Evolutionary conservation across 2,329 filamentous ascomycete species (phyloP).

Genomic region (Aspergillus tubingensis): DNA sequence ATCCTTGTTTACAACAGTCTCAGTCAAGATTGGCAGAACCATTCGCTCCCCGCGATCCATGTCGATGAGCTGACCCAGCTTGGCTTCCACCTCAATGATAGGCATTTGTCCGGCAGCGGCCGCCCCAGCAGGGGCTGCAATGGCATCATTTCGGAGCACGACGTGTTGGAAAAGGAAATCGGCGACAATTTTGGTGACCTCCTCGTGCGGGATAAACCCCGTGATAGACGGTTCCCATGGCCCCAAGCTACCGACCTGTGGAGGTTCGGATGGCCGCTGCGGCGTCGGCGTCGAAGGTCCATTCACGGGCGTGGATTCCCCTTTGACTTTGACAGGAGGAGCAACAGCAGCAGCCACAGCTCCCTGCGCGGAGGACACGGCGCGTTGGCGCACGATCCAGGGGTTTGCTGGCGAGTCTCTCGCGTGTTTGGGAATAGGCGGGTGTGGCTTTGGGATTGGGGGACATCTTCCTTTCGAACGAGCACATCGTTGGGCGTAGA

Average conservation of each 20-base stretch:
- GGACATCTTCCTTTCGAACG: constrained; percentile 46
- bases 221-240: constrained; percentile 64
- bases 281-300: constrained; percentile 25
- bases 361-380: constrained; percentile 18
- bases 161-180: constrained; percentile 78
- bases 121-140: constrained; percentile 53
- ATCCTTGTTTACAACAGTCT: constrained; percentile 67
- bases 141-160: constrained; percentile 64
- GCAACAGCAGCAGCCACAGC: constrained; percentile 21
- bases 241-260: constrained; percentile 34
- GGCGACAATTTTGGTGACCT: constrained; percentile 72
- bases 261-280: constrained; percentile 21
- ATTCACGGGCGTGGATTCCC: constrained; percentile 32
- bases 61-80: constrained; percentile 79
- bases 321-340: constrained; percentile 18
- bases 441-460: constrained; percentile 40
- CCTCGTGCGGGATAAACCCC: constrained; percentile 69
- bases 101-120: constrained; percentile 66
- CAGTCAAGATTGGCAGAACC: constrained; percentile 66
- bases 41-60: constrained; percentile 71
- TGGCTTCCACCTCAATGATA: constrained; percentile 90
- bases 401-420: constrained; percentile 26
- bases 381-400: constrained; percentile 26
- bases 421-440: constrained; percentile 36
- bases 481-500: constrained; percentile 51